phyloP scores from a whole-genome alignment of 441 rosid genomes.

The Erysimum cheiri region DNA sequence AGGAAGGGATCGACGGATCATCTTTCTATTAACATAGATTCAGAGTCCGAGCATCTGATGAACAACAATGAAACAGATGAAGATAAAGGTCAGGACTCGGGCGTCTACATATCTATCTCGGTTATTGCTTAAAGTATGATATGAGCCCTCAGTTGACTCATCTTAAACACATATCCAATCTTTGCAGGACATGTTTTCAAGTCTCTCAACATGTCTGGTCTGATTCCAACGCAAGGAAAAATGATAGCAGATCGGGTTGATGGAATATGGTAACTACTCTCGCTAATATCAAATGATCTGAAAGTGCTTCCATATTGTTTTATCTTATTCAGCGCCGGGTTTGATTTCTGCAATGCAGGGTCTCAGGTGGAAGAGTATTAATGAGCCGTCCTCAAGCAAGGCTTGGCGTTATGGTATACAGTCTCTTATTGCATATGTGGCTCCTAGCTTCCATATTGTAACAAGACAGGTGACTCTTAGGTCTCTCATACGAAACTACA shows the following conservation, averaged over 20 bases:
- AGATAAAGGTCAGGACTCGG: slow-evolving; percentile 68
- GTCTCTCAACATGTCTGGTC: slow-evolving; percentile 87
- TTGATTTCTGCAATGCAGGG: slow-evolving; percentile 58
- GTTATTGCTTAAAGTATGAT: neutral
- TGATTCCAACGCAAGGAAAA: slow-evolving; percentile 89
- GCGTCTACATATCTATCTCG: slow-evolving; percentile 40
- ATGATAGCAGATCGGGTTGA: slow-evolving; percentile 86
- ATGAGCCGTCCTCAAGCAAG: slow-evolving; percentile 89
- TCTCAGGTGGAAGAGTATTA: slow-evolving; percentile 75
- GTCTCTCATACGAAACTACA: slow-evolving; percentile 37
- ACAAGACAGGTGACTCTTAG: slow-evolving; percentile 42
- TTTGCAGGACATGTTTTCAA: slow-evolving; percentile 84
- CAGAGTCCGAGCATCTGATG: slow-evolving; percentile 68
- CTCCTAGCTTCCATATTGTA: slow-evolving; percentile 75
- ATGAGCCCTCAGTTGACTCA: slow-evolving; percentile 1
- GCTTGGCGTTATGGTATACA: slow-evolving; percentile 70
- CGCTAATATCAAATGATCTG: slow-evolving; percentile 5
- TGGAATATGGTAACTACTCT: slow-evolving; percentile 73
- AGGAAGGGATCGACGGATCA: slow-evolving; percentile 92
- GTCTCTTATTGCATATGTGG: slow-evolving; percentile 83
- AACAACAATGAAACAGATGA: slow-evolving; percentile 66
- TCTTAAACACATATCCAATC: slow-evolving; percentile 19
- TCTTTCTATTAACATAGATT: slow-evolving; percentile 78
- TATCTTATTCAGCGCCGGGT: neutral
- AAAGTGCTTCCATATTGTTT: slow-evolving; percentile 5